phyloP scores from a whole-genome alignment of 2,329 filamentous ascomycete genomes.

The Fusarium sp. region DNA sequence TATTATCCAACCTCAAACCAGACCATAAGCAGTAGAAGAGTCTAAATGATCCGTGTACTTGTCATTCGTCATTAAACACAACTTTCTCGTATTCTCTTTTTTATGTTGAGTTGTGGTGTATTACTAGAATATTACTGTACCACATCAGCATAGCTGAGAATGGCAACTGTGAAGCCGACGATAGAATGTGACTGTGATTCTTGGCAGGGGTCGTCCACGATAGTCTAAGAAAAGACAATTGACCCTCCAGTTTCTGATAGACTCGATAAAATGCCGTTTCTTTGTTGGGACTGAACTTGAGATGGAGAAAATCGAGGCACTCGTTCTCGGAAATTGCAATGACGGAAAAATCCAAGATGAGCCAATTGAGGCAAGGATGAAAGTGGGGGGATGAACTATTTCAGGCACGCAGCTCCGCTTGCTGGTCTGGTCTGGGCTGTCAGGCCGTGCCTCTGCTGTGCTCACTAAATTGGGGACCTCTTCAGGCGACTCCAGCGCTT shows the following conservation, averaged over 20 bases:
- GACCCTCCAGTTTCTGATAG: conserved; percentile 25
- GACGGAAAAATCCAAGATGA: conserved; percentile 30
- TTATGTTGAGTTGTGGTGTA: conserved; percentile 14
- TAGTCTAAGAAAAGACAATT: neutral
- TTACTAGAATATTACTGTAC: conserved; percentile 1
- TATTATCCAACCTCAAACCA: neutral
- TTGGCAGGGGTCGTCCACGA: conserved; percentile 15
- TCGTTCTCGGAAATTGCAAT: conserved; percentile 41
- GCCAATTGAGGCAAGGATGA: conserved; percentile 18
- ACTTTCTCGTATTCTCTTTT: conserved; percentile 24
- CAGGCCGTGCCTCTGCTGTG: conserved; percentile 3
- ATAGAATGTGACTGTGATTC: conserved; percentile 1
- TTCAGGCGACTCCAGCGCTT: neutral
- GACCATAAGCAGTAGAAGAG: neutral
- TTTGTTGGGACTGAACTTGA: neutral
- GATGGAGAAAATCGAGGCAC: conserved; percentile 4
- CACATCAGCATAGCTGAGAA: neutral
- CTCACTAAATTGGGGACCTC: neutral
- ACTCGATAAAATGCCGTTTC: conserved; percentile 4
- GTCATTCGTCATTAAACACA: conserved; percentile 3
- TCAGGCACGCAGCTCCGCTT: conserved; percentile 36
- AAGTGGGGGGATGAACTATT: neutral
- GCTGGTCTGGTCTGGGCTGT: conserved; percentile 7
- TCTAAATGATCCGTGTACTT: conserved; percentile 15
- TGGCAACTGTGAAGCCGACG: neutral